Base-by-base conservation (phyloP, 768 basidiomycete species). In the Nidularia pulvinata region DNA sequence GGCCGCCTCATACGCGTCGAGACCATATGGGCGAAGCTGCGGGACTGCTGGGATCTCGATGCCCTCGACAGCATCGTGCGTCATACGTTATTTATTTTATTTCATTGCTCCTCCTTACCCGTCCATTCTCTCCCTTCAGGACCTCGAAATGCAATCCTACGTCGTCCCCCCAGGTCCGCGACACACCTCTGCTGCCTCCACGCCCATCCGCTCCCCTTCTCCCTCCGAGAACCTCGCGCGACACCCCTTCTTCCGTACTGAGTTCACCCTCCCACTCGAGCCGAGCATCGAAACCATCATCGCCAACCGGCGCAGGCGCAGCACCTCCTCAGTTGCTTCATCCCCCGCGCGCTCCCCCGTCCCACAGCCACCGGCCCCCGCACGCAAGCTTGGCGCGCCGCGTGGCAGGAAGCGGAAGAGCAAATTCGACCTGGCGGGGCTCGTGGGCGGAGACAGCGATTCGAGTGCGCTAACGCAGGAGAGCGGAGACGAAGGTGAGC, bases 391-490 rank as follows among this genome's bases (percentile, higher is more conserved):
- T 2, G 61, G 57, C 1, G 64, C 61, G 52, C 60, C 66, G 46
- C 65, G 69, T 13, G 62, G 66, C 9, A 74, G 72, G 59, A 76
- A 69, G 34, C 75, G 77, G 43, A 72, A 76, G 22, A 78, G 74
- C 56, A 82, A 79, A 22, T 84, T 82, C 6, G 81, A 85, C 53
- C 72, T 87, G 70, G 88, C 89, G 0, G 89, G 89, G 0, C 68
- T 91, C n/a, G 81, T 91, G 2, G 84, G 83, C 11, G 90, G 90
- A 1, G 89, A 93, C 61, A 92, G 91, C 62, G 91, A 92, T 57
- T 90, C 88, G 61, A 92, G 91, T 57, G 91, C 88, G 30, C 65
- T 93, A 61, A 93, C 90, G 3, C 85, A 89, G 64, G 89, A 92
- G 66, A 91, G 89, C 56, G 89, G 84, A 6, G 91, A 92, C 52